A percentile compares a stretch with the other conserved stretches of the same genome.
phyloP scores from a whole-genome alignment of 2,329 filamentous ascomycete species.

The Aurifilum marmelostoma region DNA sequence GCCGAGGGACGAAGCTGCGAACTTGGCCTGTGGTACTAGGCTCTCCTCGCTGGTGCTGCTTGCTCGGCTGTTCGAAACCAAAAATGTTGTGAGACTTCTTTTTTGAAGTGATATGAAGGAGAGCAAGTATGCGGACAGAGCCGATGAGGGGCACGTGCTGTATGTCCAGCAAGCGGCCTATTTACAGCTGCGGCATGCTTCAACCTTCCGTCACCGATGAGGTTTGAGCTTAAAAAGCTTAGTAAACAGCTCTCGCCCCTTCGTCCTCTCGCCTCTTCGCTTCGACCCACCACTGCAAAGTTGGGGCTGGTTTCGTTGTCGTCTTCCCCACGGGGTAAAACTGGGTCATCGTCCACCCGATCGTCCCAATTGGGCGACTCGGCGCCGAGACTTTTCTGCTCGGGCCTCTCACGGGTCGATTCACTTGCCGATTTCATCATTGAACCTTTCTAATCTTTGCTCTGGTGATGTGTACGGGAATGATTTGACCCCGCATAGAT shows the following conservation, averaged over 20 bases:
- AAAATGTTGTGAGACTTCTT: background rate
- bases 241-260: background rate
- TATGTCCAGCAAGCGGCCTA: conserved; percentile 3
- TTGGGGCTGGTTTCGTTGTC: background rate
- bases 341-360: background rate
- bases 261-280: conserved; percentile 2
- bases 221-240: too few relatives aligned
- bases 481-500: background rate
- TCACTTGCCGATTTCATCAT: background rate
- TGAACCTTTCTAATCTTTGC: background rate
- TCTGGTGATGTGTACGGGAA: background rate
- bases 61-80: background rate
- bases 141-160: background rate
- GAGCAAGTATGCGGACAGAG: background rate
- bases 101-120: too few relatives aligned
- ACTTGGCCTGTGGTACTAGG: too few relatives aligned
- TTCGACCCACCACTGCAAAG: background rate
- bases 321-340: conserved; percentile 5
- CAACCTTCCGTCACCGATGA: background rate
- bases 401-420: background rate
- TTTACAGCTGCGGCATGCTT: background rate
- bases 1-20: background rate
- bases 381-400: background rate
- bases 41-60: background rate
- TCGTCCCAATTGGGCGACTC: background rate